Evolutionary conservation across 805 yeast genomes (phyloP).

Genomic region (Myxozyma nipponensis): DNA sequence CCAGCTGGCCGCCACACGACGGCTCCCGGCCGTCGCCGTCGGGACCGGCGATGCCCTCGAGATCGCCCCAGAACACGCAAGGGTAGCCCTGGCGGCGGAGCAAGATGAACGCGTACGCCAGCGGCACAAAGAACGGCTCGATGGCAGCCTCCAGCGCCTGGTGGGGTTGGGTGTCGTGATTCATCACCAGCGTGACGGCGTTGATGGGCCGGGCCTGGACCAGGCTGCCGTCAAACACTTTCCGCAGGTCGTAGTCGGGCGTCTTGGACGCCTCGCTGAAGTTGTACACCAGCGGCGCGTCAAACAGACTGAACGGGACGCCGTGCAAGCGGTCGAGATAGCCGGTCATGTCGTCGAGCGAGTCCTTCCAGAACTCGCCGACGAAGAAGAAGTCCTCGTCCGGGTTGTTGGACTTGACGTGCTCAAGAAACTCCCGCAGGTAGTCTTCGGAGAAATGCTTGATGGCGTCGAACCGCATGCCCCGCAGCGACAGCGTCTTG

Average conservation of each 20-base stretch:
- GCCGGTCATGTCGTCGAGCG: slow-evolving; percentile 15
- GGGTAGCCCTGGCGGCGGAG: slow-evolving; percentile 26
- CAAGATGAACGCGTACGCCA: slow-evolving; percentile 24
- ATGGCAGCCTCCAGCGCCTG: slow-evolving; percentile 27
- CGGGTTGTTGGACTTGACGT: slow-evolving; percentile 9
- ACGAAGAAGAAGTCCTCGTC: slow-evolving; percentile 25
- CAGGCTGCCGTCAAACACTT: slow-evolving; percentile 19
- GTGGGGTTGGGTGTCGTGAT: slow-evolving; percentile 27
- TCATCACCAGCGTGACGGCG: slow-evolving; percentile 26
- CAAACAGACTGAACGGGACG: slow-evolving; percentile 16
- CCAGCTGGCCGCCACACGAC: slow-evolving; percentile 22
- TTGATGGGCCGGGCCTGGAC: slow-evolving; percentile 20
- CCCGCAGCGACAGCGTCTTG: slow-evolving; percentile 17
- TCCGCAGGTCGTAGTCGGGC: slow-evolving; percentile 16
- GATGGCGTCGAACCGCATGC: slow-evolving; percentile 27
- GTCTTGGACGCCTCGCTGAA: slow-evolving; percentile 24
- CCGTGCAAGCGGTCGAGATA: slow-evolving; percentile 23
- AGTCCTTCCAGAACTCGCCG: slow-evolving; percentile 28
- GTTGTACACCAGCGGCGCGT: slow-evolving; percentile 25
- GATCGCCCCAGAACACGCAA: slow-evolving; percentile 27
- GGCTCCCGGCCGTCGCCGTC: slow-evolving; percentile 11
- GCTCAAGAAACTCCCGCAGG: slow-evolving; percentile 12
- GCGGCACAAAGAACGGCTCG: slow-evolving; percentile 24
- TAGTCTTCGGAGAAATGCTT: slow-evolving; percentile 26
- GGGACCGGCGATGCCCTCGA: slow-evolving; percentile 20